Base-by-base conservation (phyloP, 2,329 filamentous ascomycete species). In the Lithohypha guttulata region DNA sequence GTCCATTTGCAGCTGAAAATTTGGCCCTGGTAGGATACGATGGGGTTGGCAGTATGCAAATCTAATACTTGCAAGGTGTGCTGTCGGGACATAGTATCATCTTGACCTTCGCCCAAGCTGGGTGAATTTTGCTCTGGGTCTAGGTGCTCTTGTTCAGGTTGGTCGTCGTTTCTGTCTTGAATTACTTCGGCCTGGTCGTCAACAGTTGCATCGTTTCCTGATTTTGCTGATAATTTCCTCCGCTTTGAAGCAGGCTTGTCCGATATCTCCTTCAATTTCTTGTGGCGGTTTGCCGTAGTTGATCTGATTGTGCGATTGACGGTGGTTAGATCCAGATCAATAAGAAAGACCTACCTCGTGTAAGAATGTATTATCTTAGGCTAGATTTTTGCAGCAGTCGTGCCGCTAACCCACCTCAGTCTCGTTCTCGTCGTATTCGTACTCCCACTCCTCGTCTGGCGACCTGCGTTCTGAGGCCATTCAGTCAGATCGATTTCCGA, bases 1-100 rank as follows among this genome's bases (percentile, higher is more conserved):
- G 76, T 73, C 89, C 89, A 96, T 31, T 75, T 65, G 48, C 85
- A 89, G 47, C 76, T 77, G 55, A 87, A 91, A 15, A 93, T 65
- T 45, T 79, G 75, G 20, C 81, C 82, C 42, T 80, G 73, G 60
- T 93, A 93, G 15, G 81, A 81, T 43, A 94, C 70, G 19, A 94
- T 65, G 0, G 89, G 89, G 34, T 82, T 80, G 2, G 63, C 54
- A 1, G 79, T 79, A 58, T 93, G 81, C 3, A 95, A 69, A 19
- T 84, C 85, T n/a, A 91, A 67, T 35, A 95, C 79, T 54, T 94
- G 85, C 9, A 4, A 94, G 32, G n/a, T 61, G 57, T 30, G 17
- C 31, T 18, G 6, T 29, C 28, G 11, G 17, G n/a, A n/a, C n/a
- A n/a, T n/a, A n/a, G n/a, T n/a, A n/a, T n/a, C n/a, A n/a, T n/a